These are phyloP conservation scores for Citrullus mucosospermus DNA, from an alignment of 306 rosid genomes.

Conservation along the genomic window DNA sequence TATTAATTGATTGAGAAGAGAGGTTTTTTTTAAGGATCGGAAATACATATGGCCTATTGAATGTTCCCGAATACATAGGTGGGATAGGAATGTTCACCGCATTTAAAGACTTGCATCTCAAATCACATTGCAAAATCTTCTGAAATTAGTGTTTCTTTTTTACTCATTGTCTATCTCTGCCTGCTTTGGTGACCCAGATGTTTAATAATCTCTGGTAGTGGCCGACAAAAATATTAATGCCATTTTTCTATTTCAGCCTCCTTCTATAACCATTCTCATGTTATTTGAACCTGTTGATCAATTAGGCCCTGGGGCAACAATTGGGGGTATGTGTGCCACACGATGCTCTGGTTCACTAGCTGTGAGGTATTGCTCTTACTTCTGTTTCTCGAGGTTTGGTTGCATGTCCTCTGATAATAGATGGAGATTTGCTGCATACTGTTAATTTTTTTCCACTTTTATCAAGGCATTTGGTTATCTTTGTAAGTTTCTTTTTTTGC, in stretches of 20 bases:
- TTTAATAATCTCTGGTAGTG: neutral
- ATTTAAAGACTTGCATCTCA: neutral
- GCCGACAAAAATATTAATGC: neutral
- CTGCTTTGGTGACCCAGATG: neutral
- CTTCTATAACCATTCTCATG: neutral
- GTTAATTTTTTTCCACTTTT: neutral
- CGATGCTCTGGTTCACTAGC: conserved; percentile 99
- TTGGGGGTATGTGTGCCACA: conserved; percentile 99
- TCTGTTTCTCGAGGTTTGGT: neutral
- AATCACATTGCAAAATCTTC: neutral
- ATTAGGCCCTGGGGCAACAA: conserved; percentile 98
- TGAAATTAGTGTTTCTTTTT: neutral
- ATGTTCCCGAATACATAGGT: neutral
- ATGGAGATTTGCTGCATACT: neutral
- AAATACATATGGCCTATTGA: neutral
- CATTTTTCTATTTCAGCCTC: neutral
- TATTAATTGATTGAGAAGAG: neutral
- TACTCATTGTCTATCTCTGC: neutral
- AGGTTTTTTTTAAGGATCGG: neutral
- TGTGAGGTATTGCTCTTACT: conserved; percentile 48
- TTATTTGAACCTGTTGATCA: conserved; percentile 6
- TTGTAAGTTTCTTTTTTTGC: neutral
- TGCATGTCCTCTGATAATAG: neutral
- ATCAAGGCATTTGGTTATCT: neutral
- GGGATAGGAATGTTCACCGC: neutral